Conservation (phyloP, 2,329 filamentous ascomycete species). For the Gnomoniopsis sp. region DNA sequence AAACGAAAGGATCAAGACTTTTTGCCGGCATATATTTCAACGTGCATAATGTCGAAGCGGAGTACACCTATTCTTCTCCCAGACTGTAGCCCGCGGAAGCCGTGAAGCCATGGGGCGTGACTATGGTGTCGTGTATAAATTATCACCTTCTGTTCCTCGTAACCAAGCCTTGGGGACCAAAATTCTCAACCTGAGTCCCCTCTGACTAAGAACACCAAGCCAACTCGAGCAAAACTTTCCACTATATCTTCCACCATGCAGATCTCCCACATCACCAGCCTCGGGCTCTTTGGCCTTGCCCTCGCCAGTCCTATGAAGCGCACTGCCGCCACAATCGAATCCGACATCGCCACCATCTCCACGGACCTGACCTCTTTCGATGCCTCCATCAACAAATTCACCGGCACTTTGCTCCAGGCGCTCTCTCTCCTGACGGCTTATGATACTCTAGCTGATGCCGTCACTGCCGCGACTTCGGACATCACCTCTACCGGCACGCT, state of each 20-base stretch:
- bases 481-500: slow-evolving; percentile 11
- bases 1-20: no score
- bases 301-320: slow-evolving; percentile 5
- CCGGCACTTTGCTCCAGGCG: slow-evolving; percentile 5
- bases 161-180: no score
- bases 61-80: no score
- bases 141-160: not conserved
- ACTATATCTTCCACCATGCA: slow-evolving; percentile 12
- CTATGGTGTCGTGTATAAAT: not conserved
- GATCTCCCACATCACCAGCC: slow-evolving; percentile 8
- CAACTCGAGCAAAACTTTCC: no score
- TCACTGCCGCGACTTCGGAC: slow-evolving; percentile 1
- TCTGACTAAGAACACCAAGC: no score
- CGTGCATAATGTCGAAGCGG: no score
- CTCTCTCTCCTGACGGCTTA: slow-evolving; percentile 10
- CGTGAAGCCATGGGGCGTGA: not conserved
- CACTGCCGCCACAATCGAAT: slow-evolving; percentile 3
- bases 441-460: not conserved
- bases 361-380: slow-evolving; percentile 12
- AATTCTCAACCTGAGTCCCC: not conserved
- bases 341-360: slow-evolving; percentile 7
- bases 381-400: slow-evolving; percentile 10
- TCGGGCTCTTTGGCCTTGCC: slow-evolving; percentile 11
- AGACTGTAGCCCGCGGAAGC: not conserved
- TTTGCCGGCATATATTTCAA: no score